A percentile compares a stretch with the other conserved stretches of the same genome.
Conservation (phyloP, 2,329 filamentous ascomycete species). For the Fusarium sp. region DNA sequence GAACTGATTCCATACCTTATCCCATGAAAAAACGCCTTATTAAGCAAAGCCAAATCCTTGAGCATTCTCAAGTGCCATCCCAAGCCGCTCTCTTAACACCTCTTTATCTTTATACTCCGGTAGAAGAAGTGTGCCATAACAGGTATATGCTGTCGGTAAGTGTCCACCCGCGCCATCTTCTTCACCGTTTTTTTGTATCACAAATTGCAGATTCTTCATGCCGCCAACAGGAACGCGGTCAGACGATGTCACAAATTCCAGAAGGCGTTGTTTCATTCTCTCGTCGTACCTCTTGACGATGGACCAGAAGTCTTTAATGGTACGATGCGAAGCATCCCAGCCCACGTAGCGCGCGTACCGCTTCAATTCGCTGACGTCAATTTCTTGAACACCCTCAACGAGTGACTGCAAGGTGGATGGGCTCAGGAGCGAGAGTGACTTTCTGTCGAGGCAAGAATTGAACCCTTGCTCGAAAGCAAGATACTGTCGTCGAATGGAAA, state of each 20-base stretch:
- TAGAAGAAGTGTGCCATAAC: slow-evolving; percentile 87
- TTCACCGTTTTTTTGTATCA: slow-evolving; percentile 80
- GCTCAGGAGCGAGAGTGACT: slow-evolving; percentile 77
- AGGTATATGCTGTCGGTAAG: slow-evolving; percentile 90
- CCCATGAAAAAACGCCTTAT: slow-evolving; percentile 16
- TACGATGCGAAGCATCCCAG: slow-evolving; percentile 75
- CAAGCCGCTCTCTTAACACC: slow-evolving; percentile 77
- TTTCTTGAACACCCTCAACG: slow-evolving; percentile 84
- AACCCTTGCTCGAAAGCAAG: slow-evolving; percentile 86
- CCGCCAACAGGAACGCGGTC: slow-evolving; percentile 91
- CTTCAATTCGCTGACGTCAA: slow-evolving; percentile 80
- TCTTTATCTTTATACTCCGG: slow-evolving; percentile 82
- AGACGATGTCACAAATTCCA: slow-evolving; percentile 95
- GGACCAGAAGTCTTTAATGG: slow-evolving; percentile 85
- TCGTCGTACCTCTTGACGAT: slow-evolving; percentile 76
- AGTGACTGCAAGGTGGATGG: slow-evolving; percentile 77
- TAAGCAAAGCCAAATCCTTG: slow-evolving; percentile 88
- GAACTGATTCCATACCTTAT: not conserved
- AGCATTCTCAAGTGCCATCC: slow-evolving; percentile 87
- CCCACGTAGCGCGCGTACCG: slow-evolving; percentile 81
- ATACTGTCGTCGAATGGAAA: slow-evolving; percentile 81
- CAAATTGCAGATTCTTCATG: slow-evolving; percentile 82
- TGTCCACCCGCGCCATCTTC: slow-evolving; percentile 64
- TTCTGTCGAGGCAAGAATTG: slow-evolving; percentile 75
- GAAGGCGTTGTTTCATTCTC: slow-evolving; percentile 76